Evolutionary conservation across 768 basidiomycete species (phyloP), one percentile per base, ranked within the genome.

Genomic region (Rhodotorula babjevae): DNA sequence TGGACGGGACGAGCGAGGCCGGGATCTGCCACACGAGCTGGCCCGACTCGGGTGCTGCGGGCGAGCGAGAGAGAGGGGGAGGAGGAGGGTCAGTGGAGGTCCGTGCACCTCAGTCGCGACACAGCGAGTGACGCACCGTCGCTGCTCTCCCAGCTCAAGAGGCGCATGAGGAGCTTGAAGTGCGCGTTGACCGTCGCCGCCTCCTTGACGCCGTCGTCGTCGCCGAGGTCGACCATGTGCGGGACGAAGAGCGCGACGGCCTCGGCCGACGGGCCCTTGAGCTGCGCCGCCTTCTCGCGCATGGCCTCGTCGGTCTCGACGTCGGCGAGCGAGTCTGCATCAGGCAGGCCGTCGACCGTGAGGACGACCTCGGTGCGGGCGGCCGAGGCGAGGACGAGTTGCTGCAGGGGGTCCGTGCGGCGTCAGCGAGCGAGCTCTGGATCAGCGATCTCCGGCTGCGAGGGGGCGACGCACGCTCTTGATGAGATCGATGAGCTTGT

Each of bases 141-240:
- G 65, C 87, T 85, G 19, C 85, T 80, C 59, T 88, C 83, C 72
- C 94, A 94, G 50, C 87, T 87, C 31, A 88, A 83, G 15, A 98
- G 83, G 49, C 89, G 87, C 81, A 96, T 89, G 72, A 98, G 81
- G 40, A 98, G 86, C 79, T 93, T 93, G 72, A 97, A 83, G 67
- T 89, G 85, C 19, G 87, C 83, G 77, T 96, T 87, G 78, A 87
- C 89, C 42, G 88, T 89, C 5, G 89, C 89, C 0, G 90, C 91
- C 31, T 87, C 83, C 23, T 88, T 90, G 67, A 88, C 86, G 68
- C 91, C 87, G 64, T 63, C 14, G 12, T 96, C 88, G 65, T 82
- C 86, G 57, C 87, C 82, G 72, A 72, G 66, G 16, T 72, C 65
- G 59, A 76, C 71, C n/a, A 44, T 62, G 60, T 72, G 65, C 33